A percentile compares a stretch with the other conserved stretches of the same genome.
phyloP scores from a whole-genome alignment of 306 rosid species.

The Dryas octopetala region DNA sequence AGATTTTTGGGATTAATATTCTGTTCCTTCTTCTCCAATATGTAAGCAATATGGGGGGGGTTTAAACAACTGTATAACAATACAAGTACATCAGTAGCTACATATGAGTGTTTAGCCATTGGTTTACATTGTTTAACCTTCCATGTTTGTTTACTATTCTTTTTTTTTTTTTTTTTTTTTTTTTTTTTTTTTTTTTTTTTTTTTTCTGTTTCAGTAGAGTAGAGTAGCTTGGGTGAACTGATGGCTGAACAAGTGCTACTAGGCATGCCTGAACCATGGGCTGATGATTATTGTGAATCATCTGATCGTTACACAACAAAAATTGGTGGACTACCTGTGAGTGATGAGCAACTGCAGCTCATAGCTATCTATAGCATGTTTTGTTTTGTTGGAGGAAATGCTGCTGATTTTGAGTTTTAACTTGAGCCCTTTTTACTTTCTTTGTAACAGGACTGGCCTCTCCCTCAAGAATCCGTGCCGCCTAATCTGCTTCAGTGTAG shows the following conservation, averaged over 20 bases:
- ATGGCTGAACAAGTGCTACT: conserved; percentile 45
- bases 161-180: not conserved
- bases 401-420: not conserved
- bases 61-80: too few relatives aligned
- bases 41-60: too few relatives aligned
- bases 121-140: not conserved
- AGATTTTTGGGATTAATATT: too few relatives aligned
- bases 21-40: too few relatives aligned
- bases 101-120: not conserved
- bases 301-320: conserved; percentile 75
- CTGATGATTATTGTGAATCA: conserved; percentile 46
- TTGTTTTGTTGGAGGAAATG: not conserved
- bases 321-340: conserved; percentile 81
- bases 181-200: too few relatives aligned
- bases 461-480: conserved; percentile 37
- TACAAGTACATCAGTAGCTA: too few relatives aligned
- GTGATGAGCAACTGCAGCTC: conserved; percentile 28
- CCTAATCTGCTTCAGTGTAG: conserved; percentile 51
- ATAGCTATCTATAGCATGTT: too few relatives aligned
- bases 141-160: too few relatives aligned
- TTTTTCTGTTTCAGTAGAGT: too few relatives aligned
- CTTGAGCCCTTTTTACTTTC: not conserved
- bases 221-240: conserved; percentile 4
- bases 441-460: conserved; percentile 66
- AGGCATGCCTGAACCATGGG: conserved; percentile 91